Conservation (phyloP, 129 eudicot genomes). For the Saposhnikovia divaricata region DNA sequence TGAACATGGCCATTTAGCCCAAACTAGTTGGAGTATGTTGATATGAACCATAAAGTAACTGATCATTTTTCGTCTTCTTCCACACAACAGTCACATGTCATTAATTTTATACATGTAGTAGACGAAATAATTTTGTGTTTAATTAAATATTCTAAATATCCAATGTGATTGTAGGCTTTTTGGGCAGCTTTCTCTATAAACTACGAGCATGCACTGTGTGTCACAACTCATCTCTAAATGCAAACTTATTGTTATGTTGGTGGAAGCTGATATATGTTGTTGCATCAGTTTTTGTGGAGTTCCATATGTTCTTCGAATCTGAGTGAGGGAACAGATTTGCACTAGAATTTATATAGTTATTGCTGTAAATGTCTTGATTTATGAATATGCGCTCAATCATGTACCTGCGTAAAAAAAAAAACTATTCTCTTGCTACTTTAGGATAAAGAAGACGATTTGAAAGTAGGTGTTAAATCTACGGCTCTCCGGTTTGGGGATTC, state of each 20-base stretch:
- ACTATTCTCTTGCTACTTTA: conserved; percentile 14
- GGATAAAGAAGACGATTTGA: conserved; percentile 82
- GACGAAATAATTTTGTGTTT: neutral
- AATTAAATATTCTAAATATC: neutral
- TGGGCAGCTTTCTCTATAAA: neutral
- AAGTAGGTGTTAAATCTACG: conserved; percentile 89
- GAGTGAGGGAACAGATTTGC: neutral
- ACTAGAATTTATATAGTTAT: neutral
- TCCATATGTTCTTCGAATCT: neutral
- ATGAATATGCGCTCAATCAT: neutral
- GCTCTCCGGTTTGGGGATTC: conserved; percentile 83
- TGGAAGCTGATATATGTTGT: neutral
- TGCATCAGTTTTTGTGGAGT: neutral
- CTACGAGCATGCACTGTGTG: neutral
- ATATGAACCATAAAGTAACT: neutral
- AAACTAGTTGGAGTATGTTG: neutral
- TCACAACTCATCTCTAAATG: neutral
- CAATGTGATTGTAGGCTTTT: neutral
- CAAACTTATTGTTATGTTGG: neutral
- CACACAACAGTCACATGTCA: neutral
- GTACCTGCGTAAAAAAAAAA: neutral
- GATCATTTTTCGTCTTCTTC: neutral
- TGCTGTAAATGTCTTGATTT: neutral
- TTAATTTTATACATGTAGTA: neutral
- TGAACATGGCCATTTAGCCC: neutral